Base-by-base conservation (phyloP, 2,329 filamentous ascomycete genomes). In the Colletotrichum karsti region DNA sequence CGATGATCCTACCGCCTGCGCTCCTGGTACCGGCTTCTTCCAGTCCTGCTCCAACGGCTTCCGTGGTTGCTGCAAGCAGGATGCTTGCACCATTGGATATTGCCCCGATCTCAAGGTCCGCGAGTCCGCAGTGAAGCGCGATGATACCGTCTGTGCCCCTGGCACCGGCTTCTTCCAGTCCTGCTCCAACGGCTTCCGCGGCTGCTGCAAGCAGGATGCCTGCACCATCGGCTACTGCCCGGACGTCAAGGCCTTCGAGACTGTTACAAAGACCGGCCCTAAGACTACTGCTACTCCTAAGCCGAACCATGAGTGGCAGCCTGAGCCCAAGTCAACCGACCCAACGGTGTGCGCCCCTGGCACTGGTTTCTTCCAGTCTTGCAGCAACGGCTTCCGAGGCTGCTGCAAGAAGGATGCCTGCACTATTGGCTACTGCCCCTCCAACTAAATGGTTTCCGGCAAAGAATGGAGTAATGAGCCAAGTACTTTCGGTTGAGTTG, bases 401-500 rank as follows among this genome's bases (percentile, higher is more conserved):
- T 69, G 67, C 63, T 67, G 63, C 62, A 63, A 61, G 35, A 9
- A 18, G 1, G 67, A 69, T 12, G 67, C 67, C 26, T 69, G 67
- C 53, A 24, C 50, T 22, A n/a, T 58, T 10, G 67, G 67, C 37
- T 58, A 62, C 63, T 69, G 68, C 48, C 59, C 65, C 15, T 51
- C 68, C 51, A 57, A 63, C 41, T 67, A 67, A 24, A 8, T 12
- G 3, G 10, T 13, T 13, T 35, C n/a, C n/a, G 33, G 15, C 33
- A 13, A 35, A 35, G 33, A 13, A 35, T 35, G 15, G 33, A 9
- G 8, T 35, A 35, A 35, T 35, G 15, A 2, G 15, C 15, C 12
- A 35, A 35, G 33, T 35, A 9, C 10, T 35, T 35, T 35, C 9
- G 1, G 33, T 4, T n/a, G n/a, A n/a, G n/a, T n/a, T n/a, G n/a